phyloP scores from a whole-genome alignment of 257 asterid genomes.

The Solanum pennellii region DNA sequence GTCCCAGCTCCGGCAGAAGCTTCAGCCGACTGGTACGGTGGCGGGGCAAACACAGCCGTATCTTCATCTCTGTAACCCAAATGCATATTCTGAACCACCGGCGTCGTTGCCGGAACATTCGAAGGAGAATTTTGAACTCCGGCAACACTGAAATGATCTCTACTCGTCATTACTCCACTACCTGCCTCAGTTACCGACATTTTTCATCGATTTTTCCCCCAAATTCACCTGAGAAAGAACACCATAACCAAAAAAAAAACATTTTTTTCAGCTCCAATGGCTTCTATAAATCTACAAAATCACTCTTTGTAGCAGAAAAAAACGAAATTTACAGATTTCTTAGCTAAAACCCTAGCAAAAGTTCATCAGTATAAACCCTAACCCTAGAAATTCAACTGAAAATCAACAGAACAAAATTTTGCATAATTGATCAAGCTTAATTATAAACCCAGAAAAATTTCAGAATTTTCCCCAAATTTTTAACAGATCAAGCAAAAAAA shows the following conservation, averaged over 20 bases:
- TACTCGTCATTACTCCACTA: not conserved
- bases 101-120: not conserved
- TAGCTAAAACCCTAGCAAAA: not conserved
- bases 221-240: not conserved
- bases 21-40: not conserved
- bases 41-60: not conserved
- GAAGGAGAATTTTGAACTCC: not conserved
- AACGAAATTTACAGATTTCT: not conserved
- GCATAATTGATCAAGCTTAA: not conserved
- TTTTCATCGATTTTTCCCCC: not conserved
- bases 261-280: not conserved
- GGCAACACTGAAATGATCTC: not conserved
- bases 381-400: not conserved
- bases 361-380: not conserved
- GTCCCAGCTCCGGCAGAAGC: not conserved
- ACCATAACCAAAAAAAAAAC: not conserved
- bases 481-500: not conserved
- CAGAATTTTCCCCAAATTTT: not conserved
- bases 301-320: not conserved
- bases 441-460: not conserved
- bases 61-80: not conserved
- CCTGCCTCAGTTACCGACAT: constrained; percentile 3
- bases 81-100: not conserved
- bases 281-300: not conserved
- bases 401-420: not conserved